A percentile compares a stretch with the other conserved stretches of the same genome.
Evolutionary conservation across 2,329 filamentous ascomycete species (phyloP).

Genomic region (Stenocarpella maydis): DNA sequence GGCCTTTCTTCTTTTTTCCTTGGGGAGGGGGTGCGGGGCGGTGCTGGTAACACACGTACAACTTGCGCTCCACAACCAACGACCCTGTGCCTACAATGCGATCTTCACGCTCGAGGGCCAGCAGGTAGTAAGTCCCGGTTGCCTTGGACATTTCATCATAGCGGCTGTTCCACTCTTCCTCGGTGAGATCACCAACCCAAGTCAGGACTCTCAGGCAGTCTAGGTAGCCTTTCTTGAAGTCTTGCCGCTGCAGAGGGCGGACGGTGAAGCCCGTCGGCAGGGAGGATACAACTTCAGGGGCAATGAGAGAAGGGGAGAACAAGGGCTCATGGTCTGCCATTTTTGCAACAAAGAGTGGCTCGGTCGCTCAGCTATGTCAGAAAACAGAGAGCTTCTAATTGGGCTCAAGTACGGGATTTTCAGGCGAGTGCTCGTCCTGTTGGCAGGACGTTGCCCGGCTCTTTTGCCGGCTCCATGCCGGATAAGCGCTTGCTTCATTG

Average conservation of each 20-base stretch:
- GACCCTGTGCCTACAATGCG: conserved; percentile 78
- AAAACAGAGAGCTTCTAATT: neutral
- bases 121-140: conserved; percentile 69
- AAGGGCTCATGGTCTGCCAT: conserved; percentile 47
- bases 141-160: conserved; percentile 65
- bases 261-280: conserved; percentile 76
- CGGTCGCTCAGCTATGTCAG: neutral
- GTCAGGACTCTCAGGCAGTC: conserved; percentile 80
- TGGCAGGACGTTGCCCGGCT: neutral
- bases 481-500: neutral
- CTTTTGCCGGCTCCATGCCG: conserved; percentile 4
- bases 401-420: neutral
- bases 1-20: too few species aligned
- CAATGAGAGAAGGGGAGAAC: conserved; percentile 73
- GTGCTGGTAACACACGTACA: conserved; percentile 54
- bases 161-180: conserved; percentile 71
- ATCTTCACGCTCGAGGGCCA: conserved; percentile 71
- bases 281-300: conserved; percentile 63
- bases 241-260: conserved; percentile 72
- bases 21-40: neutral
- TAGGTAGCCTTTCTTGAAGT: conserved; percentile 76
- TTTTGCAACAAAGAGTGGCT: neutral
- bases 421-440: neutral
- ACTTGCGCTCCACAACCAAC: conserved; percentile 82
- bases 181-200: conserved; percentile 75